Percentiles rank a stretch among this genome's conserved stretches.
phyloP scores from a whole-genome alignment of 768 basidiomycete species.

The Leccinum variicolor region DNA sequence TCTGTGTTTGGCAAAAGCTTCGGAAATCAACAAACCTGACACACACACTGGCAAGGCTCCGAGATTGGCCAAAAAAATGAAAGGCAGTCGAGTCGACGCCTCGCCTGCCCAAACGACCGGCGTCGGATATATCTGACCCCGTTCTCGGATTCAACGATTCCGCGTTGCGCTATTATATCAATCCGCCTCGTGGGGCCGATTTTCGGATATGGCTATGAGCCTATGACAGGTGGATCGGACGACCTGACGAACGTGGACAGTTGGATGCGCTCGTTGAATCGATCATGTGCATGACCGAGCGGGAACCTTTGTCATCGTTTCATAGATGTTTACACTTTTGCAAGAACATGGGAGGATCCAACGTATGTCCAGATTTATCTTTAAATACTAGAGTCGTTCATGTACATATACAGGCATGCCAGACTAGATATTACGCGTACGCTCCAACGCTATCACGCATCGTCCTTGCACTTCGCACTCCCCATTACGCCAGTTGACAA shows the following conservation, averaged over 20 bases:
- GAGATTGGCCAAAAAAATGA: conserved; percentile 27
- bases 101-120: conserved; percentile 5
- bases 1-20: conserved; percentile 25
- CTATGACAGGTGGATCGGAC: conserved; percentile 65
- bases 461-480: too few relatives aligned
- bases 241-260: conserved; percentile 62
- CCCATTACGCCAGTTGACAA: neutral
- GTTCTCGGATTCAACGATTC: conserved; percentile 63
- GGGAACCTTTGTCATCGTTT: conserved; percentile 22
- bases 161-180: conserved; percentile 66
- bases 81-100: conserved; percentile 24
- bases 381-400: too few relatives aligned
- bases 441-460: too few relatives aligned
- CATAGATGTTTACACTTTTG: conserved; percentile 17
- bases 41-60: neutral
- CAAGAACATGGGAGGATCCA: conserved; percentile 24
- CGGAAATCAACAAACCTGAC: conserved; percentile 15
- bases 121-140: conserved; percentile 34
- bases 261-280: conserved; percentile 50
- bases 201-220: conserved; percentile 54
- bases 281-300: conserved; percentile 71
- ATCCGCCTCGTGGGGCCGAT: conserved; percentile 63
- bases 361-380: too few relatives aligned
- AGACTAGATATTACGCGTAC: too few relatives aligned
- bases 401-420: too few relatives aligned